These are phyloP conservation scores for Aspergillus sparsus DNA, from an alignment of 495 filamentous ascomycete genomes.

Conservation along the genomic window DNA sequence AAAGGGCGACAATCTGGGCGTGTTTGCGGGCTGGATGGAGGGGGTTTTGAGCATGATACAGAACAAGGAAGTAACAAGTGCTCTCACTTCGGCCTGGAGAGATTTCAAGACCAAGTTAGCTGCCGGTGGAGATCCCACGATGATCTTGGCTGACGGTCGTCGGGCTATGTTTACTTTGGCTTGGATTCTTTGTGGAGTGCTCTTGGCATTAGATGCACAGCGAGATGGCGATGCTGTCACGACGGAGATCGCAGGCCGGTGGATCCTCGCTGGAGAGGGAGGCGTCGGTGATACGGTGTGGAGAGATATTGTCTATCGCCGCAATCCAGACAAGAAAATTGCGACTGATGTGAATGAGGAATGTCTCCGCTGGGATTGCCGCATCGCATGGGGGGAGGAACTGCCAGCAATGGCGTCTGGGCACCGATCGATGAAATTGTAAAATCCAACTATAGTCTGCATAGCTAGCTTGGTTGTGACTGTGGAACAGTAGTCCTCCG, in stretches of 20 bases:
- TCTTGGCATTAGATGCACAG: conserved; percentile 35
- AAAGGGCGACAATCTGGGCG: conserved; percentile 41
- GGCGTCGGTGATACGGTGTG: conserved; percentile 36
- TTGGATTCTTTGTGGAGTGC: conserved; percentile 34
- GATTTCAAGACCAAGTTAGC: conserved; percentile 20
- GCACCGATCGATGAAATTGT: conserved; percentile 30
- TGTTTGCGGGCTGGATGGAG: conserved; percentile 34
- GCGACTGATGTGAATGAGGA: conserved; percentile 11
- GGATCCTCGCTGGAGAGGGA: conserved; percentile 33
- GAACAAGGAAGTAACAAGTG: not conserved
- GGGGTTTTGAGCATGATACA: conserved; percentile 14
- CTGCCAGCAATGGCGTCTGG: conserved; percentile 31
- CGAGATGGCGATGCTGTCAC: conserved; percentile 33
- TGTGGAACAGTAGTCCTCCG: too few species aligned
- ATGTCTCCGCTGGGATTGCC: conserved; percentile 36
- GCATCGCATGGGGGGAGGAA: conserved; percentile 37
- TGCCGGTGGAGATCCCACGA: not conserved
- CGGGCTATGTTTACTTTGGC: conserved; percentile 41
- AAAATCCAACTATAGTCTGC: not conserved
- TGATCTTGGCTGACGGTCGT: conserved; percentile 35
- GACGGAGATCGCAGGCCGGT: conserved; percentile 36
- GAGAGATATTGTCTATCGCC: conserved; percentile 29
- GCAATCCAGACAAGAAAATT: not conserved
- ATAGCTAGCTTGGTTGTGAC: too few species aligned
- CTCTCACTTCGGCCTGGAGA: not conserved